Evolutionary conservation across 2,329 filamentous ascomycete genomes (phyloP).

Genomic region (Claviceps spartinae): DNA sequence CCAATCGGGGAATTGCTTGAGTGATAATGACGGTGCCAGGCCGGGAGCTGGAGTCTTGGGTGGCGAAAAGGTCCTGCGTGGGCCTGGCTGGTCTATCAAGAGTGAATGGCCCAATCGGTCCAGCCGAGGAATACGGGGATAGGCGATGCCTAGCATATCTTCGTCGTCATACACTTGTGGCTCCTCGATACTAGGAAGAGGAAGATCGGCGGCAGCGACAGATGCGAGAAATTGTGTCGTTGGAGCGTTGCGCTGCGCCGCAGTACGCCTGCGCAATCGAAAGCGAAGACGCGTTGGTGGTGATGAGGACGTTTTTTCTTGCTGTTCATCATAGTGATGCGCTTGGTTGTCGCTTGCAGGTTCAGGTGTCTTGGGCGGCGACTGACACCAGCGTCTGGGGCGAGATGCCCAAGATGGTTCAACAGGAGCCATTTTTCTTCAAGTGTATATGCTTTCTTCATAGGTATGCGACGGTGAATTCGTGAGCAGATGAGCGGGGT

Average conservation of each 20-base stretch:
- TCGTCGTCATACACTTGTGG: conserved; percentile 30
- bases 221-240: conserved; percentile 55
- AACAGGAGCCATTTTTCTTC: conserved; percentile 29
- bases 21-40: conserved; percentile 27
- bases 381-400: conserved; percentile 28
- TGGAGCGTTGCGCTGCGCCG: conserved; percentile 38
- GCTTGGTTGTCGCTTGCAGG: conserved; percentile 24
- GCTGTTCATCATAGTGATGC: conserved; percentile 10
- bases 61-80: conserved; percentile 33
- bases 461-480: conserved; percentile 6
- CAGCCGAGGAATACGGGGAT: conserved; percentile 20
- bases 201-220: conserved; percentile 50
- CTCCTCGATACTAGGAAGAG: conserved; percentile 51
- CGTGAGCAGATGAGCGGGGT: neutral
- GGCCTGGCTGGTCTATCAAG: conserved; percentile 17
- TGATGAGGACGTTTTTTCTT: conserved; percentile 24
- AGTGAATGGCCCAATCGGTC: conserved; percentile 19
- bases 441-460: conserved; percentile 10
- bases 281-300: conserved; percentile 36
- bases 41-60: conserved; percentile 46
- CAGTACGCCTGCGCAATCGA: conserved; percentile 40
- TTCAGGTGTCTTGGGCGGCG: conserved; percentile 38
- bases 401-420: conserved; percentile 31
- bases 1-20: conserved; percentile 43
- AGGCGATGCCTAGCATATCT: conserved; percentile 27